A percentile compares a stretch with the other conserved stretches of the same genome.
Conservation (phyloP, 192 early-diverging fungal genomes). For the Linderina pennispora region DNA sequence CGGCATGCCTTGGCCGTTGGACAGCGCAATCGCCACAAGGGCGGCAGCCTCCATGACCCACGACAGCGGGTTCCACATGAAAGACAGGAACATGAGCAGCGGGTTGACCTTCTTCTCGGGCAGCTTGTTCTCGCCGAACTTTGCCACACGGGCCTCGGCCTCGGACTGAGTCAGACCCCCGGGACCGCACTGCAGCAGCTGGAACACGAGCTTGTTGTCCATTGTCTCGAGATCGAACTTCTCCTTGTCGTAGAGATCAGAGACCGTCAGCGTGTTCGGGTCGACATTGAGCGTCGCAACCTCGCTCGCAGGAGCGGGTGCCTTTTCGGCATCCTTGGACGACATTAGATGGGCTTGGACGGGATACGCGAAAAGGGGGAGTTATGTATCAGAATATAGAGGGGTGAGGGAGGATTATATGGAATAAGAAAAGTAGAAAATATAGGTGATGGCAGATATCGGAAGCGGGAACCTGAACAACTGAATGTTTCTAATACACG, state of each 20-base stretch:
- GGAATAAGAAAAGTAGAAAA: not conserved
- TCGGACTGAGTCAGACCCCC: conserved; percentile 59
- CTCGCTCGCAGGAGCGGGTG: conserved; percentile 17
- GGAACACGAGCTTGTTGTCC: conserved; percentile 66
- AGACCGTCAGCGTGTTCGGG: conserved; percentile 55
- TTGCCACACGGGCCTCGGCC: conserved; percentile 54
- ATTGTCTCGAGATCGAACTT: conserved; percentile 74
- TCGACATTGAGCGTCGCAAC: conserved; percentile 49
- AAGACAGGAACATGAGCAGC: conserved; percentile 78
- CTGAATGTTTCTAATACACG: too few species aligned
- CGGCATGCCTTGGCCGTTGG: conserved; percentile 60
- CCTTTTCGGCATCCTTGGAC: conserved; percentile 25
- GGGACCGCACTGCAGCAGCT: conserved; percentile 58
- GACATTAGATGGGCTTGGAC: conserved; percentile 15
- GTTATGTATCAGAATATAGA: too few species aligned
- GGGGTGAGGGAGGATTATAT: not conserved
- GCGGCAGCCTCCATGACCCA: conserved; percentile 85
- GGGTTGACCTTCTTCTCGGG: conserved; percentile 77
- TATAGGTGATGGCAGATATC: not conserved
- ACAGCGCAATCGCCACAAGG: conserved; percentile 72
- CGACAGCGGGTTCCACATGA: conserved; percentile 77
- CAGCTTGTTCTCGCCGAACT: conserved; percentile 66
- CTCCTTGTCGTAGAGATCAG: conserved; percentile 77
- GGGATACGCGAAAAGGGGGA: not conserved
- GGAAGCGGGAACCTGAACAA: not conserved